These are phyloP conservation scores for Tricholoma sp. DNA, from an alignment of 768 basidiomycete species.

Conservation along the genomic window DNA sequence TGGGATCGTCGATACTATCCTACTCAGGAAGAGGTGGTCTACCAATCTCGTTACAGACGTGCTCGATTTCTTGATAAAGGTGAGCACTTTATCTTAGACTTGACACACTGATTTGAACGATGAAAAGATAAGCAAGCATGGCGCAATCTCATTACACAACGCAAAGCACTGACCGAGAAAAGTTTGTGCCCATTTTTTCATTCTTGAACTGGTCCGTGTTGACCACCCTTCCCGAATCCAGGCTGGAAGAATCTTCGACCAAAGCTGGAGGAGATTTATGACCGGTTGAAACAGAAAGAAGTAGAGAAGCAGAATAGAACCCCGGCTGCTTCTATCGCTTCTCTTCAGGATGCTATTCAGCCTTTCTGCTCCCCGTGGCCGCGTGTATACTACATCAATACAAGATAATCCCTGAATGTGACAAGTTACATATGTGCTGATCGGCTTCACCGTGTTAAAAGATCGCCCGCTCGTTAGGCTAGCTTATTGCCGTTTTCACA, in stretches of 20 bases:
- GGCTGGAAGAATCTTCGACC: background rate
- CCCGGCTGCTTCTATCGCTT: too few relatives aligned
- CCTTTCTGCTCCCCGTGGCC: too few relatives aligned
- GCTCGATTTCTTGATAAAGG: too few relatives aligned
- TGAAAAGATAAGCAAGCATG: background rate
- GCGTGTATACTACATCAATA: too few relatives aligned
- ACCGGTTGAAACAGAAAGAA: background rate
- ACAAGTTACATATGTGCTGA: too few relatives aligned
- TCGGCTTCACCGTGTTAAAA: too few relatives aligned
- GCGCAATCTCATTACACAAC: too few relatives aligned
- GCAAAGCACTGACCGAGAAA: background rate
- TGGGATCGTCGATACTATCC: background rate
- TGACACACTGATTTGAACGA: background rate
- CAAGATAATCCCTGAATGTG: too few relatives aligned
- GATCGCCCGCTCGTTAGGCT: too few relatives aligned
- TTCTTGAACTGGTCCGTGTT: background rate
- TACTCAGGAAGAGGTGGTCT: background rate
- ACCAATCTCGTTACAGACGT: background rate
- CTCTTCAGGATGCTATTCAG: too few relatives aligned
- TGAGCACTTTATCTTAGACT: too few relatives aligned
- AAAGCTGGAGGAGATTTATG: background rate
- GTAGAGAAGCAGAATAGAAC: background rate
- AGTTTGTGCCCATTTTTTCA: background rate
- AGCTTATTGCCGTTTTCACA: background rate
- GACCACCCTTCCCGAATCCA: background rate